Base-by-base conservation (phyloP, 2,329 filamentous ascomycete species). In the Clarireedia homoeocarpa region DNA sequence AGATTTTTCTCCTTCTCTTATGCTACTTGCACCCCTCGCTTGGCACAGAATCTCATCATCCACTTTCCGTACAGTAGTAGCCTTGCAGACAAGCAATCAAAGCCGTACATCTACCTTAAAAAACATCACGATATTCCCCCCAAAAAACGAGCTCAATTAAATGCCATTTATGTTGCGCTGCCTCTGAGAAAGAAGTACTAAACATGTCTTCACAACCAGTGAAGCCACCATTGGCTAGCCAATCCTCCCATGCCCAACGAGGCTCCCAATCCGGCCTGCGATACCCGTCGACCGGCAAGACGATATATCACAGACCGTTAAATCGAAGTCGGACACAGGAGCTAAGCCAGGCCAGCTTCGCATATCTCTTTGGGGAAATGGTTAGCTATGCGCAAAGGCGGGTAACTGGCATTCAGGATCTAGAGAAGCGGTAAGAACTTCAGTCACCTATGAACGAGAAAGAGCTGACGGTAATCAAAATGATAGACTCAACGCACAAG, bases 311-410 rank as follows among this genome's bases (percentile, higher is more conserved):
- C 77, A 83, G 94, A 55, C 91, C 95, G 60, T 78, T 97, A 59
- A 96, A 96, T 74, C 88, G 94, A 62, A 87, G 85, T 66, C 89
- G 90, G 71, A 89, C 88, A 65, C 82, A 88, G 57, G 92, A 97
- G 77, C 83, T 95, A 63, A 96, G 91, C 71, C 88, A 95, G 69
- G 84, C 94, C 10, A 91, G 89, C 73, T 97, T 99, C 73, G 92
- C 94, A 44, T 97, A 95, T 72, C 79, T 99, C 58, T 97, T 99
- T 71, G 86, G 87, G 59, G 92, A 96, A 76, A 96, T 97, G 88
- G 91, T 99, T 50, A 86, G 84, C 67, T 97, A 97, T 72, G 92
- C 94, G 64, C 94, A 97, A 71, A 81, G 85, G 67, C 81, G 89
- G 60, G 92, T 96, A 54, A 94, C 88, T 63, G 91, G 90, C 6